Base-by-base conservation (phyloP, 495 filamentous ascomycete species). In the Lasiosphaeria hispida region DNA sequence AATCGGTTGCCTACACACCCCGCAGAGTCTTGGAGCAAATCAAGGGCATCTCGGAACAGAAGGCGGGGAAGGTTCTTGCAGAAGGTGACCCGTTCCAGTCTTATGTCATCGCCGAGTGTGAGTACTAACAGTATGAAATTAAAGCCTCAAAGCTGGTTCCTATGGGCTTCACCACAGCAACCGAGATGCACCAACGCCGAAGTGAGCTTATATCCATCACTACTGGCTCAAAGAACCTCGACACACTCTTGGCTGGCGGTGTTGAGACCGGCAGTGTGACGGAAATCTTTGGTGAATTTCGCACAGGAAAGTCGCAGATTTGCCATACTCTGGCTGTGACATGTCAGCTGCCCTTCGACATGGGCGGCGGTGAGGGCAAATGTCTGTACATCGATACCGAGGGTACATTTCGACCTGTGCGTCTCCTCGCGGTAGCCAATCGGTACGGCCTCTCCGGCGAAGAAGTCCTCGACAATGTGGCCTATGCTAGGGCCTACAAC, bases 301-400 rank as follows among this genome's bases (percentile, higher is more conserved):
- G 94, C 64, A 98, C 94, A 0, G 94, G 94, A 71, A 98, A 98
- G 74, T 96, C 90, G 71, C 94, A 98, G 69, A 93, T 98, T 48
- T 97, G 95, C 65, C 95, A 97, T 68, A 98, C 94, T 0, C 83
- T 97, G n/a, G 94, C 95, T 1, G 94, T 98, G 10, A 98, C 95
- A 23, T 98, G 94, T 60, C 94, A 98, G 66, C 69, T 98, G 37
- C 94, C 94, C 3, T 97, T 97, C 66, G 94, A 98, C 66, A 97
- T 97, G 95, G 94, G 94, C 52, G 94, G 94, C 40, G 94, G 95
- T 7, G 94, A 98, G 73, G 94, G 94, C 11, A 98, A 98, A 69
- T 97, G 95, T 69, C 79, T 97, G n/a, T 98, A 97, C 69, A 97
- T 98, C 63, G 94, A 98, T 64, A 97, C 94, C 0, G 94, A 98